Evolutionary conservation across 1,139 yeast genomes (phyloP).

Genomic region (Pichia sp.): DNA sequence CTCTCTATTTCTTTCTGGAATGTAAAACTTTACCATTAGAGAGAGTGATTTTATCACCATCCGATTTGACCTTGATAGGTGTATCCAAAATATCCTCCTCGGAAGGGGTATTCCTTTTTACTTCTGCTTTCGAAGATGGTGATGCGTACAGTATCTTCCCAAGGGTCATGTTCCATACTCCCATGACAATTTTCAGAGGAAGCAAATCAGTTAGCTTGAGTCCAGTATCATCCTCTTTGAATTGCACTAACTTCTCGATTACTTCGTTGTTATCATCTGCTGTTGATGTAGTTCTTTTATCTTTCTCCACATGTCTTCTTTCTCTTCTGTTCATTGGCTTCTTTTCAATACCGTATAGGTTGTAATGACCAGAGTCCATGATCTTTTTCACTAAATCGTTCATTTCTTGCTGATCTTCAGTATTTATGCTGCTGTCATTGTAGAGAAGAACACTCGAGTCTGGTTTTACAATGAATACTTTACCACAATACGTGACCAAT

Average conservation of each 20-base stretch:
- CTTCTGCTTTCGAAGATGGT: too few species aligned
- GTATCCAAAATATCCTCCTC: too few species aligned
- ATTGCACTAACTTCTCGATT: constrained; percentile 8
- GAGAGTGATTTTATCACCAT: constrained; percentile 3
- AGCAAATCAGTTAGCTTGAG: constrained; percentile 2
- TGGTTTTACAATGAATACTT: constrained; percentile 16
- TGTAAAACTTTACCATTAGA: constrained; percentile 11
- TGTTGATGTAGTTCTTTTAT: constrained; percentile 1
- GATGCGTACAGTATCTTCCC: too few species aligned
- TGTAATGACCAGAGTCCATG: constrained; percentile 12
- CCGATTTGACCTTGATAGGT: background rate
- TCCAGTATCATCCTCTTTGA: constrained; percentile 8
- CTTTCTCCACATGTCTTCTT: constrained; percentile 11
- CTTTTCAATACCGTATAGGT: constrained; percentile 12
- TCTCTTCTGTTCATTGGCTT: constrained; percentile 15
- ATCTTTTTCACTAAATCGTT: constrained; percentile 11
- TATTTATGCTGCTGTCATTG: constrained; percentile 8
- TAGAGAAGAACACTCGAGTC: constrained; percentile 13
- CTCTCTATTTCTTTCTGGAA: constrained; percentile 9
- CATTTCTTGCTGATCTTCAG: constrained; percentile 9
- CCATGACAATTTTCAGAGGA: constrained; percentile 1
- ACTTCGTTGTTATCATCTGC: too few species aligned
- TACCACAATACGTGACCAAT: constrained; percentile 15
- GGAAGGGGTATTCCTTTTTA: too few species aligned
- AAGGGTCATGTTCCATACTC: constrained; percentile 2